These are phyloP conservation scores for Geotrichum candidum DNA, from an alignment of 1,139 yeast genomes.

Conservation along the genomic window DNA sequence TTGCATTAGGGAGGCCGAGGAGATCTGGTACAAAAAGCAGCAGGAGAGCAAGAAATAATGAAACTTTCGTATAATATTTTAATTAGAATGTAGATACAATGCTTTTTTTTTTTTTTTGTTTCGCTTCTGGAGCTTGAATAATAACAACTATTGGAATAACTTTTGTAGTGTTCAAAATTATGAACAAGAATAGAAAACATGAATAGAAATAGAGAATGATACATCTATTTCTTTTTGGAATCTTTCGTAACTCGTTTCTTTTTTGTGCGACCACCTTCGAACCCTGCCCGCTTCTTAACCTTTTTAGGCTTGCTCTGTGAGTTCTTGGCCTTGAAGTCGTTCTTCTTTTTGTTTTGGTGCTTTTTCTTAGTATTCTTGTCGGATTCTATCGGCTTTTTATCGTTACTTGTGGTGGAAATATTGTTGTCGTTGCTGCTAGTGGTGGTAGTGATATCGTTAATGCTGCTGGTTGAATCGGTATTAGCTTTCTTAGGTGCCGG, in stretches of 20 bases:
- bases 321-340: not conserved
- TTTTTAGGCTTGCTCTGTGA: constrained; percentile 4
- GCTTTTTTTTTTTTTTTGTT: not conserved
- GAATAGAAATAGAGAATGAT: not conserved
- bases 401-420: not conserved
- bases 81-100: not conserved
- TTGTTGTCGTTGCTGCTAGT: not conserved
- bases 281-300: constrained; percentile 13
- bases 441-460: not conserved
- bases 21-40: constrained; percentile 52
- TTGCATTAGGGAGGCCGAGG: constrained; percentile 85
- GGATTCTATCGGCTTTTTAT: not conserved
- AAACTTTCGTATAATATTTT: not conserved
- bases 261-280: constrained; percentile 11
- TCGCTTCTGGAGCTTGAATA: not conserved
- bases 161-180: not conserved
- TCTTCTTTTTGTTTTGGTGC: not conserved
- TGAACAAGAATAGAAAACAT: not conserved
- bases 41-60: not conserved
- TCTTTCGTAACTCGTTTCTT: constrained; percentile 1
- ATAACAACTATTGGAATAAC: not conserved
- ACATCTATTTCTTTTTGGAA: constrained; percentile 1
- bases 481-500: constrained; percentile 19
- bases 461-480: not conserved
- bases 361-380: not conserved